Evolutionary conservation across 73 alveolate species (phyloP), one percentile per base, ranked within the genome.

Genomic region (Paraurostyla sp.): DNA sequence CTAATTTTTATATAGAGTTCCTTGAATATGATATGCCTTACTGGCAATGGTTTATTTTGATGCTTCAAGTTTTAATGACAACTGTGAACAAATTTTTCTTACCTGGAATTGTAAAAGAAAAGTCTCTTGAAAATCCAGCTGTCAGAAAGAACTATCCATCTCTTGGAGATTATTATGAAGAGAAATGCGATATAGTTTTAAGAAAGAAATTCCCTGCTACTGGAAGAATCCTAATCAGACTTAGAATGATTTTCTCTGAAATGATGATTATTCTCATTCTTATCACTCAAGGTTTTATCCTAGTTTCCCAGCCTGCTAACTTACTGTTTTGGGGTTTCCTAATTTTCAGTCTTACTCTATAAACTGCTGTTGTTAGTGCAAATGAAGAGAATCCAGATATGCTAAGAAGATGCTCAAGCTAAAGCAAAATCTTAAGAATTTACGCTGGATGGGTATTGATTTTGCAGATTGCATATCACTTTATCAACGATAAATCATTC

Each of bases 241-340:
- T 73, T 33, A 48, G 65, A 23, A 48, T 48, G n/a, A 73, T 73
- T 32, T 73, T 73, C 50, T 73, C 86, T 16, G 86, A 73, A 46
- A 49, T 73, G 65, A 73, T 73, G 86, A 73, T 73, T 73, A 43
- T 73, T 15, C 20, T 51, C 6, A 73, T 73, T 27, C 71, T 73
- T 23, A 73, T 73, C 45, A 43, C 71, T n/a, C 29, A 73, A 73
- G 86, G 65, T 3, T 49, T 73, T 36, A 73, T 73, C 29, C 46
- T 73, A 27, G 71, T 73, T 16, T 56, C 46, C n/a, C 38, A 73
- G 46, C 65, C 86, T n/a, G 71, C 86, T 23, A 73, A 49, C 56
- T 36, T 73, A 0, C 32, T 73, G 71, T 73, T 73, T 71, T 73
- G 86, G 86, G 86, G 86, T 0, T 73, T 73, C 51, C 29, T 73